phyloP scores from a whole-genome alignment of 306 rosid genomes.

The Vigna unguiculata region DNA sequence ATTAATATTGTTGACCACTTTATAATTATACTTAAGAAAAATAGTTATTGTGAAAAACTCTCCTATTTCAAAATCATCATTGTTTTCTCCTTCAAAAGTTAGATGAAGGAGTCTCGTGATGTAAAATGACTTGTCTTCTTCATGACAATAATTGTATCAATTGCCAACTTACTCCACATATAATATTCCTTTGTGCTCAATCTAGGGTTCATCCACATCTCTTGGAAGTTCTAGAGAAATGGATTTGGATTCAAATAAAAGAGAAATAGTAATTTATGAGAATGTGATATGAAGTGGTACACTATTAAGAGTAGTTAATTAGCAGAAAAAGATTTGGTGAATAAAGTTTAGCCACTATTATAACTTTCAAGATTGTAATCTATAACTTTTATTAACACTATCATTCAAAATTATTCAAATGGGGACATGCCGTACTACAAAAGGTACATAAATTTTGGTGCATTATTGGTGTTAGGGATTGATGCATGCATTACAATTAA shows the following conservation, averaged over 20 bases:
- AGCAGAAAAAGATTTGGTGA: conserved; percentile 12
- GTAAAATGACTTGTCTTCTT: too few species aligned
- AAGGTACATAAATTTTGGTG: conserved; percentile 2
- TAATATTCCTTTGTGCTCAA: not conserved
- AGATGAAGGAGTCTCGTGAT: not conserved
- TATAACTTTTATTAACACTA: not conserved
- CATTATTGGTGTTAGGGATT: not conserved
- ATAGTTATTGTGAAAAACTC: too few species aligned
- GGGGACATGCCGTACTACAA: conserved; percentile 34
- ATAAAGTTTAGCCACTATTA: not conserved
- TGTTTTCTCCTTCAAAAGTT: not conserved
- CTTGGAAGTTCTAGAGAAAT: conserved; percentile 2
- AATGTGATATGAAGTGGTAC: not conserved
- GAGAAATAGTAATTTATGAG: not conserved
- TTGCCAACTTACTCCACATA: not conserved
- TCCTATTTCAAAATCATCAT: too few species aligned
- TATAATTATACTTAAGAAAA: too few species aligned
- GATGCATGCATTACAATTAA: conserved; percentile 33
- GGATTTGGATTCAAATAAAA: not conserved
- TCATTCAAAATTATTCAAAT: not conserved
- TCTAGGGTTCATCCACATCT: not conserved
- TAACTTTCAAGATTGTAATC: conserved; percentile 19
- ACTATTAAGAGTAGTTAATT: not conserved
- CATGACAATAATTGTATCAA: too few species aligned
- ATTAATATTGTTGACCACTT: too few species aligned